phyloP scores from a whole-genome alignment of 2,329 filamentous ascomycete genomes.

The Clonostachys chloroleuca region DNA sequence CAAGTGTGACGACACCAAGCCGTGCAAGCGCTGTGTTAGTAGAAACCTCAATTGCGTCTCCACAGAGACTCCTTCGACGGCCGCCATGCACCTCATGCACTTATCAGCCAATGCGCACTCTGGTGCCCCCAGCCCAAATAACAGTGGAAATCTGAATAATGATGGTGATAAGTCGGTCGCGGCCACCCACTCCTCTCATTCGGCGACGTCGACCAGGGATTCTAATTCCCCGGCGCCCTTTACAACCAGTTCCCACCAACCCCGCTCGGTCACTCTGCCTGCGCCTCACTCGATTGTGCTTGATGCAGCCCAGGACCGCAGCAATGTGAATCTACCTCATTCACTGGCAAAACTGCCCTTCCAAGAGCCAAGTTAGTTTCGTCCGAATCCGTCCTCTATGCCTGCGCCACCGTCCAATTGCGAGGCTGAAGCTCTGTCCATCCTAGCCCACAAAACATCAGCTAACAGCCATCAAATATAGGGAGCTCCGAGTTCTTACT shows the following conservation, averaged over 20 bases:
- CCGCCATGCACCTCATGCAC: conserved; percentile 37
- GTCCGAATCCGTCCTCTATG: neutral
- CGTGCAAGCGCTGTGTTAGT: conserved; percentile 44
- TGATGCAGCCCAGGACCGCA: conserved; percentile 4
- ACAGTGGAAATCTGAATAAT: neutral
- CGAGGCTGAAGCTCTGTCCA: conserved; percentile 22
- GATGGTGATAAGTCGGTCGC: conserved; percentile 2
- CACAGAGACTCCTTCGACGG: conserved; percentile 27
- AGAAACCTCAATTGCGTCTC: conserved; percentile 39
- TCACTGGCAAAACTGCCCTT: neutral
- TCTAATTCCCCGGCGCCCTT: conserved; percentile 3
- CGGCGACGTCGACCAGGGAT: neutral
- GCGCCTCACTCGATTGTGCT: neutral
- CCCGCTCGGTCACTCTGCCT: conserved; percentile 3
- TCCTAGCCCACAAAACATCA: neutral
- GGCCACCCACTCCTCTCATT: neutral
- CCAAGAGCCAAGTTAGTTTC: neutral
- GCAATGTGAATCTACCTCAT: neutral
- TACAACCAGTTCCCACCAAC: conserved; percentile 1
- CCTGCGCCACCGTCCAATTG: neutral
- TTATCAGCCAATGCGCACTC: conserved; percentile 29
- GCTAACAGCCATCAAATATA: conserved; percentile 1
- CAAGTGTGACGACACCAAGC: conserved; percentile 51
- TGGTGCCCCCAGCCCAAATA: neutral
- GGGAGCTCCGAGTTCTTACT: neutral